Base-by-base conservation (phyloP, 2,329 filamentous ascomycete species). In the Lachnellula arida region DNA sequence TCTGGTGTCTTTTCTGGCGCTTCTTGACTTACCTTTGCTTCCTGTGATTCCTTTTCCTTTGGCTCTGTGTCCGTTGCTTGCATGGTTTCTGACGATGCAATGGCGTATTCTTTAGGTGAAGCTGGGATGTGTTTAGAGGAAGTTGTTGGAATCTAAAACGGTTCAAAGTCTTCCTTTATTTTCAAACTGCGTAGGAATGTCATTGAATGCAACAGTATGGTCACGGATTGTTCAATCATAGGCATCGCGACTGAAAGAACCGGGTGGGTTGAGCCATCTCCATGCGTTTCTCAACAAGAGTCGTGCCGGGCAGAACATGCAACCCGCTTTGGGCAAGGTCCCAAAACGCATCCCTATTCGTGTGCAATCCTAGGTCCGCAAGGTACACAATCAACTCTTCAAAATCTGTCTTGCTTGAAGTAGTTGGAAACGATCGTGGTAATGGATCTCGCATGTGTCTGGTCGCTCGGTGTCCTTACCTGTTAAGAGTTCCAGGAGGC, bases 401-500 rank as follows among this genome's bases (percentile, higher is more conserved):
- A 19, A 52, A 37, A 28, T 19, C 32, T 15, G 46, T 32, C 23
- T 46, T 3, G 42, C 39, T 35, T 46, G 14, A 8, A 40, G 50
- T 19, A 52, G 25, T 15, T 55, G 53, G 14, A 54, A 42, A 15
- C 46, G 12, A 54, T 49, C 52, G n/a, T 46, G 48, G 37, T 44
- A 54, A 23, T 49, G 46, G 23, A 54, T 37, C 14, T 54, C 32
- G 19, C 49, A 25, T 15, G 49, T 15, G 35, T 49, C 17, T 49
- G 22, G 9, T 34, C 52, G 7, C 32, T 43, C 14, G 52, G 46
- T 42, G 46, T 35, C 28, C n/a, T n/a, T n/a, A n/a, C n/a, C n/a
- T n/a, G n/a, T n/a, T n/a, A n/a, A n/a, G n/a, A n/a, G 17, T 49
- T 34, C 52, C 52, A 54, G 8, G 46, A 49, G 42, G 52, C 52